Conservation (phyloP, 2,329 filamentous ascomycete species). For the Hypoxylon sp. region DNA sequence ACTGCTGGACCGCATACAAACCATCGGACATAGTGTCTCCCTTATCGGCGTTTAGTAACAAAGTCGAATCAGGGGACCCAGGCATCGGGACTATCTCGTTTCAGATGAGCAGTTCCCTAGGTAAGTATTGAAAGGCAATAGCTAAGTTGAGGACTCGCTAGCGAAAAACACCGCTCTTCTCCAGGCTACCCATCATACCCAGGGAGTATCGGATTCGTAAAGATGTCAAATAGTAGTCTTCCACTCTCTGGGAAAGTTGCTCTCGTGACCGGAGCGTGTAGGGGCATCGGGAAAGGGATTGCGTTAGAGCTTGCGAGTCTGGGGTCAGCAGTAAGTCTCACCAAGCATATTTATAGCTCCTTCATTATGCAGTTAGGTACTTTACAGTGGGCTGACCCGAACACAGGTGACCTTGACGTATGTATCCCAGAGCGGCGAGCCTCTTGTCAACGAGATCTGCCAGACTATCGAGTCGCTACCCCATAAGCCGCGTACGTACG, state of each 20-base stretch:
- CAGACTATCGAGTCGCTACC: constrained; percentile 68
- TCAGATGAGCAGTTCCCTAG: too few relatives aligned
- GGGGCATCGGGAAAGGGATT: constrained; percentile 55
- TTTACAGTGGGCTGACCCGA: too few relatives aligned
- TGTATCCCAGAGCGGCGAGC: constrained; percentile 71
- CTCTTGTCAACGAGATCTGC: constrained; percentile 69
- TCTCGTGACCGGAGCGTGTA: constrained; percentile 58
- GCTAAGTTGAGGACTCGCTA: neutral
- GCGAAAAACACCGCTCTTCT: neutral
- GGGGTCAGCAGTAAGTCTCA: constrained; percentile 45
- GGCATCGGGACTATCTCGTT: neutral
- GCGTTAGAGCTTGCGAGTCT: constrained; percentile 52
- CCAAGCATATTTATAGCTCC: neutral
- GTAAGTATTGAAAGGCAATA: constrained; percentile 9
- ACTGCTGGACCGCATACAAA: neutral
- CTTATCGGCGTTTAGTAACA: constrained; percentile 32
- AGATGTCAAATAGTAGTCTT: constrained; percentile 35
- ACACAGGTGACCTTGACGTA: constrained; percentile 66
- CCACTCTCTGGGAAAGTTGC: constrained; percentile 51
- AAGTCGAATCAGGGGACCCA: constrained; percentile 23
- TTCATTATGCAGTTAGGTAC: neutral
- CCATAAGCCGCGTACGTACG: constrained; percentile 41
- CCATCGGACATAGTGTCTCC: constrained; percentile 20
- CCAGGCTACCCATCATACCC: neutral
- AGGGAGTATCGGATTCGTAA: neutral